Percentiles rank a stretch among this genome's conserved stretches.
Conservation (phyloP, 2,329 filamentous ascomycete genomes). For the Colletotrichum acutatum region DNA sequence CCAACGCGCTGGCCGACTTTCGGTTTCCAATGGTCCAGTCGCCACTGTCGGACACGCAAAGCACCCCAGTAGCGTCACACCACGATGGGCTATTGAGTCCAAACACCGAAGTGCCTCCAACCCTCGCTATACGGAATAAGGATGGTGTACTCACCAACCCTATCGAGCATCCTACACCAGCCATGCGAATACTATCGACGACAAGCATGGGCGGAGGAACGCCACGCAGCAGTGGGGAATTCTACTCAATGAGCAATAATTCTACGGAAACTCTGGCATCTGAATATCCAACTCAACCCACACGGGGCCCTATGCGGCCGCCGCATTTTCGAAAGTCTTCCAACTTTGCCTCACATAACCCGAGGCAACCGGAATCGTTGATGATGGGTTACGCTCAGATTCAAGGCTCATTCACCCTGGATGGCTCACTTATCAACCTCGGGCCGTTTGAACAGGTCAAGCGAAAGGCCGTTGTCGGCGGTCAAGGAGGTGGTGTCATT, state of each 20-base stretch:
- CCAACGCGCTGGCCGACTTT: constrained; percentile 64
- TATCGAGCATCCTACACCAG: constrained; percentile 68
- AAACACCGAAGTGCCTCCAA: constrained; percentile 34
- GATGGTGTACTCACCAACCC: constrained; percentile 58
- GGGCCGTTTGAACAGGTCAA: constrained; percentile 96
- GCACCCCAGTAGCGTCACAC: constrained; percentile 42
- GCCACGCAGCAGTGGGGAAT: constrained; percentile 91
- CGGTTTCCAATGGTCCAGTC: constrained; percentile 64
- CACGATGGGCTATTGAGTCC: constrained; percentile 56
- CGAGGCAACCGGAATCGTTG: constrained; percentile 76
- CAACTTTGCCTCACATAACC: constrained; percentile 52
- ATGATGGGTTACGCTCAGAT: constrained; percentile 99
- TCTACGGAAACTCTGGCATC: constrained; percentile 94
- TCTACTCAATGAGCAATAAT: constrained; percentile 94
- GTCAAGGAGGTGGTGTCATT: constrained; percentile 87
- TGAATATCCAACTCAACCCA: constrained; percentile 73
- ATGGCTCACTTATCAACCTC: constrained; percentile 90
- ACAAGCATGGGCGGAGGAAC: constrained; percentile 81
- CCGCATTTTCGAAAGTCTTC: constrained; percentile 60
- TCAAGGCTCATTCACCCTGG: constrained; percentile 89
- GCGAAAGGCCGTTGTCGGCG: constrained; percentile 88
- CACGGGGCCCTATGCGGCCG: constrained; percentile 52
- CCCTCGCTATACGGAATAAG: constrained; percentile 52
- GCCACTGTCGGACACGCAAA: constrained; percentile 48
- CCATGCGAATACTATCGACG: constrained; percentile 78